phyloP scores from a whole-genome alignment of 2,329 filamentous ascomycete species.

The Furcasterigmium furcatum region DNA sequence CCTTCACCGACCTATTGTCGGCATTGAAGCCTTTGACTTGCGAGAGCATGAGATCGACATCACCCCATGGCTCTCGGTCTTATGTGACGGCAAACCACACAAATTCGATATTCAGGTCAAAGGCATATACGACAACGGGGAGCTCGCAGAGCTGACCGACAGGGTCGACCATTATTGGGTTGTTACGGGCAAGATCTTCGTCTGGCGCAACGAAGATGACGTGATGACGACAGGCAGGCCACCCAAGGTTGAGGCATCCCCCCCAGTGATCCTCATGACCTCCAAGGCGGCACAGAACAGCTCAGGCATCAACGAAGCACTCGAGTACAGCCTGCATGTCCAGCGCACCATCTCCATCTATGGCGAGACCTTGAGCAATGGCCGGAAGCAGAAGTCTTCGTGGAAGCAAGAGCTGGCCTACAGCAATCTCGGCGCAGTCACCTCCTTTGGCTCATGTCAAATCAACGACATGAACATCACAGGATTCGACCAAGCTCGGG shows the following conservation, averaged over 20 bases:
- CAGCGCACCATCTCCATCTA: constrained; percentile 50
- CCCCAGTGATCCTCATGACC: constrained; percentile 46
- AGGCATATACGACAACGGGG: constrained; percentile 57
- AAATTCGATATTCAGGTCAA: constrained; percentile 65
- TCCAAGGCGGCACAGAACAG: constrained; percentile 40
- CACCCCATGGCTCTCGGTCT: constrained; percentile 67
- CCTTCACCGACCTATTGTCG: constrained; percentile 75
- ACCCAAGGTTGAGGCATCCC: constrained; percentile 24
- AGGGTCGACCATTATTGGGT: constrained; percentile 68
- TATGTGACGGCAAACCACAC: constrained; percentile 64
- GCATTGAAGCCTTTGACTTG: constrained; percentile 76
- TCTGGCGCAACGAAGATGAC: constrained; percentile 61
- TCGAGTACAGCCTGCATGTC: constrained; percentile 57
- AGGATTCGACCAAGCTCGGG: constrained; percentile 21
- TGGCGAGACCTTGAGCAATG: constrained; percentile 47
- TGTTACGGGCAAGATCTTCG: constrained; percentile 74
- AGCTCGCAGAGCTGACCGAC: constrained; percentile 43
- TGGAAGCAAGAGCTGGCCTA: constrained; percentile 59
- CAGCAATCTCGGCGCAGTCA: constrained; percentile 44
- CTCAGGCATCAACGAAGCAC: constrained; percentile 54
- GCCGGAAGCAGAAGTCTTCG: constrained; percentile 32
- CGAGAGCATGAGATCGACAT: constrained; percentile 80
- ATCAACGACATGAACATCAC: constrained; percentile 24
- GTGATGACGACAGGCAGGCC: constrained; percentile 48
- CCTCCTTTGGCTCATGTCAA: constrained; percentile 14